Evolutionary conservation across 352 stramenopile species (phyloP).

Genomic region (Phytophthora uliginosa): DNA sequence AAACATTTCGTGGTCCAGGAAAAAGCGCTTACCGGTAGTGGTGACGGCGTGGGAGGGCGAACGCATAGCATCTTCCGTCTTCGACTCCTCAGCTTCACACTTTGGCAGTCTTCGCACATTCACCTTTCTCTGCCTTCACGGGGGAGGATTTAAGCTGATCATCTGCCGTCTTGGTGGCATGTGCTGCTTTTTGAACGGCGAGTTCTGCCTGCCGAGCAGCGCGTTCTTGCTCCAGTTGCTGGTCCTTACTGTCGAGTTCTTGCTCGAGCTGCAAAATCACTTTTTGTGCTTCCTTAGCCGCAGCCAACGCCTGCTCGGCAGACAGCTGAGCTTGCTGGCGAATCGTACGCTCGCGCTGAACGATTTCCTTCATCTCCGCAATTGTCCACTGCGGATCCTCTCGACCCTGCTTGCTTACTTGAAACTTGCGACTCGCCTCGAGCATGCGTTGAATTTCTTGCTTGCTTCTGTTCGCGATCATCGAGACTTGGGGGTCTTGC

Average conservation of each 20-base stretch:
- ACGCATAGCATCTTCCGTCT: background rate
- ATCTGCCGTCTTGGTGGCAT: background rate
- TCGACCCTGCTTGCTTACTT: background rate
- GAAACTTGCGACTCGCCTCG: background rate
- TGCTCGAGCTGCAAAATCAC: background rate
- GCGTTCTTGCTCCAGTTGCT: background rate
- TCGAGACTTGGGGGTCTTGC: background rate
- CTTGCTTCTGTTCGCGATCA: background rate
- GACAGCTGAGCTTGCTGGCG: background rate
- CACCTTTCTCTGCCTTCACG: background rate
- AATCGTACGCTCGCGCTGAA: background rate
- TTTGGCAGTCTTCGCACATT: background rate
- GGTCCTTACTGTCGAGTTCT: background rate
- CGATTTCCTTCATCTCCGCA: background rate
- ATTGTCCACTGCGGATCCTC: background rate
- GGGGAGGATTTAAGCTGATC: background rate
- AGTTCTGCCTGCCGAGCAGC: background rate
- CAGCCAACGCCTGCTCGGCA: background rate
- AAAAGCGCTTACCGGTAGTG: background rate
- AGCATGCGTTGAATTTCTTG: background rate
- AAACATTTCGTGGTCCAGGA: background rate
- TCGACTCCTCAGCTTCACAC: background rate
- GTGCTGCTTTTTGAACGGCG: background rate
- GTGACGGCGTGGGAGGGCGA: background rate
- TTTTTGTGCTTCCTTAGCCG: background rate